Evolutionary conservation across 192 early-diverging fungal species (phyloP), one percentile per base, ranked within the genome.

Genomic region (Podila horticola): DNA sequence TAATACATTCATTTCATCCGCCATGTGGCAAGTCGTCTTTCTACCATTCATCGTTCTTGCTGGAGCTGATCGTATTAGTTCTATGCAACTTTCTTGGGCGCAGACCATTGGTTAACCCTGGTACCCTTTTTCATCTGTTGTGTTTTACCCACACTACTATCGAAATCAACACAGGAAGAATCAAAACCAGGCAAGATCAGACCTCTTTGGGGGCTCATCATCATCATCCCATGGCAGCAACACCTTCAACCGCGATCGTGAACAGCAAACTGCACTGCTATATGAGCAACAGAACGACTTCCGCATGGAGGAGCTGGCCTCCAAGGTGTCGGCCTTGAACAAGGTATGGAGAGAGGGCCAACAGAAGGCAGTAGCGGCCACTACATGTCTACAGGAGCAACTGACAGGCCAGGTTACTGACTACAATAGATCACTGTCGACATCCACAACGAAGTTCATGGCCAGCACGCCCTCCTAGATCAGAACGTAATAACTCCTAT

Each of bases 251-350:
- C 26, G 26, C 15, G 30, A 61, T 13, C 59, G 77, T 52, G 77
- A 81, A 63, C 77, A 81, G 48, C 77, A 81, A 62, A 81, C 77
- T 12, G 59, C 77, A 41, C 57, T 81, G 2, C 57, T 81, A 22
- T 86, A 79, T 72, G 87, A 88, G 67, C 87, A 88, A 49, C 87
- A 88, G 38, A 88, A 88, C 58, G 87, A 88, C 67, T 66, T 85
- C 7, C 75, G 87, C 20, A 84, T 88, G 84, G 72, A 88, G 26
- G 87, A 88, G 33, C 79, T 88, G 20, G 82, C 84, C 55, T 84
- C 82, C 29, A 88, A 88, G 58, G 82, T 88, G 31, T 85, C 87
- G 13, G 87, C 84, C 6, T 62, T 88, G 64, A 88, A 88, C 63
- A 86, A 85, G 62, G 87, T 88, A 84, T 62, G 49, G 24, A 48